These are phyloP conservation scores for Gentiana straminea DNA, from an alignment of 257 asterid genomes.

Conservation along the genomic window DNA sequence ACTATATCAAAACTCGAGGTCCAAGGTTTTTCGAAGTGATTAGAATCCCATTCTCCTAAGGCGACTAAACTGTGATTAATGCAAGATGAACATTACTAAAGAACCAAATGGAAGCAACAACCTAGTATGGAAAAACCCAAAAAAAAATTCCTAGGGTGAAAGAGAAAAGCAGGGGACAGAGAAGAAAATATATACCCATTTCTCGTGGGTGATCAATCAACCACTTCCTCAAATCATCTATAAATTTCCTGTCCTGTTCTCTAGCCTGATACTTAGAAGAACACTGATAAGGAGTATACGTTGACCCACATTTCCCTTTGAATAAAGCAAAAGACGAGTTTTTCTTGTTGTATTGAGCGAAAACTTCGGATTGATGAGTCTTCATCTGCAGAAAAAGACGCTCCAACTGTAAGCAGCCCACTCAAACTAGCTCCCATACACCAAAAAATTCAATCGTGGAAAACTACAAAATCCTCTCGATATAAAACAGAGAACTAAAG, in stretches of 20 bases:
- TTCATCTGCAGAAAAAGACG: slow-evolving; percentile 33
- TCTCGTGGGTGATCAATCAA: slow-evolving; percentile 23
- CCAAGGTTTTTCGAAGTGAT: no score
- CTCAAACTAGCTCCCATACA: neutral
- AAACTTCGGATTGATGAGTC: slow-evolving; percentile 34
- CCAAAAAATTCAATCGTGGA: no score
- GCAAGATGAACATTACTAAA: no score
- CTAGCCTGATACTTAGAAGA: slow-evolving; percentile 43
- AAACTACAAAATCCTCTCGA: no score
- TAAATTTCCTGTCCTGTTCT: slow-evolving; percentile 37
- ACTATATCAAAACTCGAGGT: no score
- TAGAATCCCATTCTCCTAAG: no score
- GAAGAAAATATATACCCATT: slow-evolving; percentile 17
- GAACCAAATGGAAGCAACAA: no score
- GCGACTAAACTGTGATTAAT: no score
- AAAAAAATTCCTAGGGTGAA: no score
- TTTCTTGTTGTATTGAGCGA: slow-evolving; percentile 54
- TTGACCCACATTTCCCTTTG: slow-evolving; percentile 30
- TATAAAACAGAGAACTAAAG: neutral
- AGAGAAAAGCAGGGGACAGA: neutral
- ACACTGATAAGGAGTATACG: slow-evolving; percentile 45
- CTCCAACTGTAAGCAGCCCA: neutral
- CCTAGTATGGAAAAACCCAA: no score
- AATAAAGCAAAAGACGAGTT: slow-evolving; percentile 67
- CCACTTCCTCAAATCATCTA: slow-evolving; percentile 44